Evolutionary conservation across 2,329 filamentous ascomycete genomes (phyloP).

Genomic region (Gnomoniopsis sp.): DNA sequence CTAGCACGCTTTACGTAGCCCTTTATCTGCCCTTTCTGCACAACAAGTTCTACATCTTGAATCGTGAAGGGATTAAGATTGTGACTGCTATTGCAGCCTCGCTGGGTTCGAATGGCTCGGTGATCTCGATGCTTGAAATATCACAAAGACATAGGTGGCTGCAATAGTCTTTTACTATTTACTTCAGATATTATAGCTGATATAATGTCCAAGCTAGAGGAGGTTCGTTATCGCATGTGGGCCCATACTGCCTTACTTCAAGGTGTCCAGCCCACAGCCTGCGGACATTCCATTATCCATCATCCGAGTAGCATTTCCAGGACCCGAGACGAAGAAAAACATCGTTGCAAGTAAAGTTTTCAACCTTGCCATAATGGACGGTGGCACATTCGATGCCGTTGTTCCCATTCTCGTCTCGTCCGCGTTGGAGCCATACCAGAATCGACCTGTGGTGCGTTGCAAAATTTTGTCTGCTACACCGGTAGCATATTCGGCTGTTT

Average conservation of each 20-base stretch:
- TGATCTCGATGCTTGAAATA: no score
- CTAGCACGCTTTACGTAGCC: no score
- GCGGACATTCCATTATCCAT: slow-evolving; percentile 12
- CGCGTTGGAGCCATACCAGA: slow-evolving; percentile 23
- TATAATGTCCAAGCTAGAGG: no score
- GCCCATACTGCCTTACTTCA: slow-evolving; percentile 4
- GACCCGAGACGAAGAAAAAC: background rate
- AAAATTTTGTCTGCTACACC: slow-evolving; percentile 21
- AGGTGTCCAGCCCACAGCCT: slow-evolving; percentile 21
- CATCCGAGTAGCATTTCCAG: background rate
- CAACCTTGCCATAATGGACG: background rate
- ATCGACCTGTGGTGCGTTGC: slow-evolving; percentile 19
- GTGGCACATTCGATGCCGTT: slow-evolving; percentile 20
- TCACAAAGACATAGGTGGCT: no score
- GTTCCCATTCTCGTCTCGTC: slow-evolving; percentile 21
- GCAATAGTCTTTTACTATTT: no score
- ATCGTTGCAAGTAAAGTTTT: background rate
- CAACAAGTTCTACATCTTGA: no score
- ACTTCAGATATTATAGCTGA: no score
- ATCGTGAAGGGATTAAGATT: no score
- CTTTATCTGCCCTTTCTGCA: no score
- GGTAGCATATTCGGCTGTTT: slow-evolving; percentile 22
- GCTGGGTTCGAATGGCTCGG: no score
- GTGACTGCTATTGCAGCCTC: no score
- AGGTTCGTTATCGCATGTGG: background rate